Percentiles rank a stretch among this genome's conserved stretches.
Evolutionary conservation across 306 rosid species (phyloP).

Genomic region (Ammopiptanthus mongolicus): DNA sequence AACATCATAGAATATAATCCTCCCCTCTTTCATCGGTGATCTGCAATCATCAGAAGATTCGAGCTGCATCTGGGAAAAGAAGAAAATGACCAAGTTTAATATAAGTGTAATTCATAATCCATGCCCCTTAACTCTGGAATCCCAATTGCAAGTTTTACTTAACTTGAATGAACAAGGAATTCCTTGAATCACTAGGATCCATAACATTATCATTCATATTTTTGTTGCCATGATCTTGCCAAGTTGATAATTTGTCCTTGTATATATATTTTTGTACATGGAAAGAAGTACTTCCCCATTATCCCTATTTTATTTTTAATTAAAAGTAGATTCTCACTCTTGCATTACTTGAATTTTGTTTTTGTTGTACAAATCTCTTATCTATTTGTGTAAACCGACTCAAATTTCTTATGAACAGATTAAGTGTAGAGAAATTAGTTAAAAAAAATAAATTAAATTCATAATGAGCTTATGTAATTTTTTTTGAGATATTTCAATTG

Average conservation of each 20-base stretch:
- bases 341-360: background rate
- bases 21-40: slow-evolving; percentile 50
- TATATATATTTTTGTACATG: background rate
- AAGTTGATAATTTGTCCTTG: background rate
- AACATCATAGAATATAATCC: slow-evolving; percentile 52
- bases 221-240: background rate
- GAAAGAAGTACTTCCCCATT: background rate
- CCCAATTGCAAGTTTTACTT: background rate
- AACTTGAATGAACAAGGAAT: background rate
- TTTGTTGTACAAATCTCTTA: background rate
- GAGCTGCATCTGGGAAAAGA: slow-evolving; percentile 17
- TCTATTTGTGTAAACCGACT: background rate
- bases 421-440: background rate
- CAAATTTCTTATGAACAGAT: background rate
- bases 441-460: background rate
- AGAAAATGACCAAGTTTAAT: background rate
- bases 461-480: background rate
- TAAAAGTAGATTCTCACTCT: background rate
- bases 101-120: background rate
- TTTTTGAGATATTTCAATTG: background rate
- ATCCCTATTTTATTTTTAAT: background rate
- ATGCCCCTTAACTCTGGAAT: background rate
- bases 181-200: background rate
- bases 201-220: background rate
- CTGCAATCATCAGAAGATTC: background rate